Percentiles rank a stretch among this genome's conserved stretches.
Evolutionary conservation across 73 alveolate species (phyloP).

Genomic region (Paramecium tetraurelia): DNA sequence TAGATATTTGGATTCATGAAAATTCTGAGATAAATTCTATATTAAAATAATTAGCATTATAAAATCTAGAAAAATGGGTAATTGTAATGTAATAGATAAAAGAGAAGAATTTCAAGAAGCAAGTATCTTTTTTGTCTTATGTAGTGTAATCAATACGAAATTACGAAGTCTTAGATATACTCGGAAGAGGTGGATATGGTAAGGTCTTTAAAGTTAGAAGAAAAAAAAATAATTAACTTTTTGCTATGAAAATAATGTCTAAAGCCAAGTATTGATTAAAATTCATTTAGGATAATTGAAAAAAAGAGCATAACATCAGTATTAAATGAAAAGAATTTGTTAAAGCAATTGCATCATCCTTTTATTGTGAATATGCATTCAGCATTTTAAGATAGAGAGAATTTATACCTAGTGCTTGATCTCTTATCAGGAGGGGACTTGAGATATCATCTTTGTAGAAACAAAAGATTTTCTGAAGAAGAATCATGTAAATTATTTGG

Average conservation of each 20-base stretch:
- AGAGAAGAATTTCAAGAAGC: not conserved
- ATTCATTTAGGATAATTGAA: not conserved
- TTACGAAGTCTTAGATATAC: conserved; percentile 9
- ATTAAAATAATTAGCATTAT: not conserved
- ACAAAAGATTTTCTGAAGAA: conserved; percentile 88
- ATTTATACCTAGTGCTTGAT: conserved; percentile 90
- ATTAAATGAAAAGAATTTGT: conserved; percentile 12
- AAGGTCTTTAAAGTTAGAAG: conserved; percentile 83
- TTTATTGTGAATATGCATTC: conserved; percentile 78
- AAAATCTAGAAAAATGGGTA: not conserved
- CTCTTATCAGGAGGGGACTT: conserved; percentile 94
- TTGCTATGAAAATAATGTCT: conserved; percentile 84
- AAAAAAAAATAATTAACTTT: conserved; percentile 69
- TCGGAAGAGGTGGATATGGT: conserved; percentile 64
- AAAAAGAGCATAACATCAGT: not conserved
- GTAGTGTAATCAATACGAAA: conserved; percentile 1
- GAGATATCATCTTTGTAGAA: conserved; percentile 83
- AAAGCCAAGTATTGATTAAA: conserved; percentile 53
- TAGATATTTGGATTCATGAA: not conserved
- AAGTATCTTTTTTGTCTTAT: not conserved
- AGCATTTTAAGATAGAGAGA: conserved; percentile 94
- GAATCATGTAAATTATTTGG: conserved; percentile 63
- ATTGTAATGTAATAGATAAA: not conserved
- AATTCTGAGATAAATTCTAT: not conserved
- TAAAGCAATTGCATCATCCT: not conserved